Evolutionary conservation across 73 alveolate species (phyloP), one percentile per base, ranked within the genome.

Genomic region (Paramecium sexaurelia): DNA sequence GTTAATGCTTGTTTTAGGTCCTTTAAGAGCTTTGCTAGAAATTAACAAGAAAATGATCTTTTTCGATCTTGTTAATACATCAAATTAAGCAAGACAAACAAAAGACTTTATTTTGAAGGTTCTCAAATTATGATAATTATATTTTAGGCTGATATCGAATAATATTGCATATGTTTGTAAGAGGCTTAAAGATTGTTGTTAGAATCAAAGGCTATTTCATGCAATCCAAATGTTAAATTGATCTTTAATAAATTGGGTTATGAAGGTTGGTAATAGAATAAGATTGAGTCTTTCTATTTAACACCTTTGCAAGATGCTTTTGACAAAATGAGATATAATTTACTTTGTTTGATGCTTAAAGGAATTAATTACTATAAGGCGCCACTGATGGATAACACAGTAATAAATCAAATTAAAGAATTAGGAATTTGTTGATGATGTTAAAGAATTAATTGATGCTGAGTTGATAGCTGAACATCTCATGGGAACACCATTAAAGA

Each of bases 401-500:
- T 61, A 61, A 61, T 9, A 15, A 61, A 22, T 61, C 0, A 1
- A 13, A 40, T 22, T 17, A 37, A 41, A 3, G n/a, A n/a, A 40
- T 19, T 17, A 29, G 43, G 7, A 88, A 71, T 71, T 88, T 33
- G 68, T 88, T 36, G 55, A 41, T 1, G 85, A 82, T 71, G 68
- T 88, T 5, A 82, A 88, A 26, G 71, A 68, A 55, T 32, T 88
- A 6, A 88, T 88, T 17, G 73, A 88, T 69, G 94, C 91, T 1
- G 94, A 88, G 43, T 55, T 88, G 19, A 88, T 88, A 7, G 89
- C 94, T 24, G 94, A 88, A 69, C 85, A 88, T 33, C 33, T 88
- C 4, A 22, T 88, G 73, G 94, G 94, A 6, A 88, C 69, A 32
- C 45, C 89, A 68, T 55, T 69, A 10, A 88, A 88, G 55, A 88